phyloP scores from a whole-genome alignment of 2,329 filamentous ascomycete species.

The Didymella exigua region DNA sequence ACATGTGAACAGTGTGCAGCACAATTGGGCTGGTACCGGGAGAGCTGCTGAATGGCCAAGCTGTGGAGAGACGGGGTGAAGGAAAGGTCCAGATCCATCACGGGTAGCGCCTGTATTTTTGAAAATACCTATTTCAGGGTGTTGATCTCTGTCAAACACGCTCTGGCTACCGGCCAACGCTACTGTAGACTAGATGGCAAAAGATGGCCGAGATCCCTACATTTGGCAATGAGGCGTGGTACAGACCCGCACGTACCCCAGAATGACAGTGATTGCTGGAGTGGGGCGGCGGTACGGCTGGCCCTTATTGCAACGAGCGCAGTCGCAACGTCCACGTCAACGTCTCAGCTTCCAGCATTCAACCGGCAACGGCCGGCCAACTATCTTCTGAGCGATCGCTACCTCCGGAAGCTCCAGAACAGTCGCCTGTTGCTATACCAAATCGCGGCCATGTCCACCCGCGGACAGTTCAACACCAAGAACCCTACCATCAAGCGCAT shows the following conservation, averaged over 20 bases:
- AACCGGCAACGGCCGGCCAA: not conserved
- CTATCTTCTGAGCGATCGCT: not conserved
- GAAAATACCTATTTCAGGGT: too few relatives aligned
- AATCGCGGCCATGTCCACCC: slow-evolving; percentile 46
- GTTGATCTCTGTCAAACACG: too few relatives aligned
- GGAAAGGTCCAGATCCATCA: too few relatives aligned
- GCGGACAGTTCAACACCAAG: slow-evolving; percentile 68
- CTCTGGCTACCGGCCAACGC: not conserved
- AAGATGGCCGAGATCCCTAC: too few relatives aligned
- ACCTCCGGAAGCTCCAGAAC: not conserved
- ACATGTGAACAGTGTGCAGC: not conserved
- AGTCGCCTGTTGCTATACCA: not conserved
- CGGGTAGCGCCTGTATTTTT: too few relatives aligned
- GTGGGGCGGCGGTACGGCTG: not conserved
- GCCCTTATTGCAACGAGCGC: slow-evolving; percentile 1
- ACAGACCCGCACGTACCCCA: not conserved
- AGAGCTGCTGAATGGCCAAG: too few relatives aligned
- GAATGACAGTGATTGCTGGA: slow-evolving; percentile 1
- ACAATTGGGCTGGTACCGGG: too few relatives aligned
- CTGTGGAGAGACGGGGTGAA: too few relatives aligned
- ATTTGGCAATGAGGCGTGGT: not conserved
- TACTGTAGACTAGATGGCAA: too few relatives aligned
- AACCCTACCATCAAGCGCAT: slow-evolving; percentile 86
- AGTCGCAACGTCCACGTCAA: slow-evolving; percentile 25
- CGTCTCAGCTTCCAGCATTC: slow-evolving; percentile 17